These are phyloP conservation scores for Coniella lustricola DNA, from an alignment of 2,329 filamentous ascomycete species.

Conservation along the genomic window DNA sequence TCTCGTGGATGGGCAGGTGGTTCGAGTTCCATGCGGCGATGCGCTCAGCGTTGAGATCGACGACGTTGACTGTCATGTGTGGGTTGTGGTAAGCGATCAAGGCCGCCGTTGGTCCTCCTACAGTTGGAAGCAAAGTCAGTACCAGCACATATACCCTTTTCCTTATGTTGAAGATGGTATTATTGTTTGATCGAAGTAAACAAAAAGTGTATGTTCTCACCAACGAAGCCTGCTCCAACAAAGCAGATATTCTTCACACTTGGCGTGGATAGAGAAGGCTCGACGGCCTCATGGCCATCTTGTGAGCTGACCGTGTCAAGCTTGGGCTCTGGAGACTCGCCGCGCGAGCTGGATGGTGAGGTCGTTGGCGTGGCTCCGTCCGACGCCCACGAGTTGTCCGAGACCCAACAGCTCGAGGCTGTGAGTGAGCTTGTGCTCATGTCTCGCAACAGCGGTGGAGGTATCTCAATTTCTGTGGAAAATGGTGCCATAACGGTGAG, in stretches of 20 bases:
- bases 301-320: not conserved
- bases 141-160: too few relatives aligned
- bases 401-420: conserved; percentile 1
- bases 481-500: conserved; percentile 2
- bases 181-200: too few relatives aligned
- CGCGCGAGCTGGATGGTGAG: conserved; percentile 20
- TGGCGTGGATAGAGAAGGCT: not conserved
- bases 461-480: not conserved
- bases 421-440: conserved; percentile 18
- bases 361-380: conserved; percentile 18
- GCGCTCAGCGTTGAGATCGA: conserved; percentile 47
- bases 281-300: conserved; percentile 4
- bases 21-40: conserved; percentile 52
- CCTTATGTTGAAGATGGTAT: too few relatives aligned
- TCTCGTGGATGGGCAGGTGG: conserved; percentile 53
- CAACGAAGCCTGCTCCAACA: conserved; percentile 54
- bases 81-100: conserved; percentile 54
- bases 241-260: conserved; percentile 40
- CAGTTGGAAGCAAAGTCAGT: too few relatives aligned
- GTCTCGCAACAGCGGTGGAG: not conserved
- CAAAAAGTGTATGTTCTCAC: conserved; percentile 27
- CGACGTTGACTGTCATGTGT: conserved; percentile 48
- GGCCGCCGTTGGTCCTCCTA: conserved; percentile 53
- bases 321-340: conserved; percentile 21
- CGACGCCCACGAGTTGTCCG: conserved; percentile 8